Percentiles rank a stretch among this genome's conserved stretches.
These are phyloP conservation scores for Aspergillus intermedius DNA, from an alignment of 2,329 filamentous ascomycete species.

Conservation along the genomic window DNA sequence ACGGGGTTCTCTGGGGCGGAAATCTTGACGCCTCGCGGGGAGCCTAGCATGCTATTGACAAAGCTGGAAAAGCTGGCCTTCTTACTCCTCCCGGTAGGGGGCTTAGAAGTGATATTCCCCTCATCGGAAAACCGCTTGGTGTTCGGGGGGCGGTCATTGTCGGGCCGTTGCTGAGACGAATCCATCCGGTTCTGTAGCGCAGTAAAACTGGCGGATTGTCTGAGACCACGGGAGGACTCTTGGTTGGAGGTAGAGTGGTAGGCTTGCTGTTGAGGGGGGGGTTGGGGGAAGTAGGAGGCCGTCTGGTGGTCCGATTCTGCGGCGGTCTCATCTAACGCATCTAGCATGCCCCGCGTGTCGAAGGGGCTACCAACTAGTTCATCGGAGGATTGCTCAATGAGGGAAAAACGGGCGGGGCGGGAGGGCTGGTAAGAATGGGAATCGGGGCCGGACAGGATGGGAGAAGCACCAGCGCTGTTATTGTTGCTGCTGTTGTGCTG, in stretches of 20 bases:
- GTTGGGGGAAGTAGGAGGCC: constrained; percentile 3
- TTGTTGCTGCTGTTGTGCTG: constrained; percentile 24
- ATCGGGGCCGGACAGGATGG: constrained; percentile 29
- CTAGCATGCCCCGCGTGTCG: constrained; percentile 40
- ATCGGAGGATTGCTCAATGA: constrained; percentile 36
- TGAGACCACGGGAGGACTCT: constrained; percentile 51
- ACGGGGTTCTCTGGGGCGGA: constrained; percentile 97
- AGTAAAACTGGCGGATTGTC: constrained; percentile 62
- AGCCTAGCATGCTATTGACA: constrained; percentile 75
- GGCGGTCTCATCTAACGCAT: constrained; percentile 36
- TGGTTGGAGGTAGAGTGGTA: constrained; percentile 51
- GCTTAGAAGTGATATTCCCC: constrained; percentile 53
- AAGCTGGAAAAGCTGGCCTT: constrained; percentile 86
- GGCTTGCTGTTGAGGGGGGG: constrained; percentile 36
- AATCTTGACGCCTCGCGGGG: constrained; percentile 84
- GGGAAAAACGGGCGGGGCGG: constrained; percentile 30
- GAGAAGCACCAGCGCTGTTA: constrained; percentile 34
- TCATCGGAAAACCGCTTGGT: constrained; percentile 78
- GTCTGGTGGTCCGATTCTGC: constrained; percentile 20
- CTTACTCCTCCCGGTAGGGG: constrained; percentile 59
- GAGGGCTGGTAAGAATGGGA: constrained; percentile 26
- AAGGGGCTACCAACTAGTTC: constrained; percentile 40
- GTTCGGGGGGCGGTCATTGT: constrained; percentile 45
- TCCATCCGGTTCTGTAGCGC: constrained; percentile 48
- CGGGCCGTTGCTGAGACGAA: constrained; percentile 37